phyloP scores from a whole-genome alignment of 1,139 yeast genomes.

The Hansenula sp. region DNA sequence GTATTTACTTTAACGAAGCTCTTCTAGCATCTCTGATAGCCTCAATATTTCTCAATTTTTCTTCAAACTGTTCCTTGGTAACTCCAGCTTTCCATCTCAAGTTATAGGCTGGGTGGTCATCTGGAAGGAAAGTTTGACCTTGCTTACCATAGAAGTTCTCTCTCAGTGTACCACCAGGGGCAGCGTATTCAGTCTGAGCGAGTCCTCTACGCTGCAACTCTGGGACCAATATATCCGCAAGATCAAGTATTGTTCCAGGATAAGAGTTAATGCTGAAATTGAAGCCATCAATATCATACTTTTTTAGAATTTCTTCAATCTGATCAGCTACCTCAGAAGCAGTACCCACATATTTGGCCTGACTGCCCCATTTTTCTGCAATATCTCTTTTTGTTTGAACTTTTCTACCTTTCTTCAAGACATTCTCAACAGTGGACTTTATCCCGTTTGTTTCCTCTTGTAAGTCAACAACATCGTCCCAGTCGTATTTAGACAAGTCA shows the following conservation, averaged over 20 bases:
- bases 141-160: slow-evolving; percentile 1
- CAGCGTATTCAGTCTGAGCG: slow-evolving; percentile 26
- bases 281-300: neutral
- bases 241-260: too few relatives aligned
- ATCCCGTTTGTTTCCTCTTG: neutral
- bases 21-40: neutral
- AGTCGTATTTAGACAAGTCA: neutral
- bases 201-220: slow-evolving; percentile 27
- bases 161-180: slow-evolving; percentile 8
- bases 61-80: slow-evolving; percentile 31
- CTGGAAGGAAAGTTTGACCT: slow-evolving; percentile 6
- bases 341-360: neutral
- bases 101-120: slow-evolving; percentile 31
- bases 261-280: too few relatives aligned
- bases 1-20: too few relatives aligned
- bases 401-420: neutral
- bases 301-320: neutral
- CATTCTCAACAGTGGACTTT: neutral
- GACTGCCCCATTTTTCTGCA: neutral
- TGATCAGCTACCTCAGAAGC: neutral
- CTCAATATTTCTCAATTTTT: slow-evolving; percentile 1
- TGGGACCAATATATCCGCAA: slow-evolving; percentile 28
- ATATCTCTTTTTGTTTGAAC: neutral
- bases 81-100: slow-evolving; percentile 34
- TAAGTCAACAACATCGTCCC: neutral